phyloP scores from a whole-genome alignment of 2,329 filamentous ascomycete species.

The Penicillium psychrosexuale region DNA sequence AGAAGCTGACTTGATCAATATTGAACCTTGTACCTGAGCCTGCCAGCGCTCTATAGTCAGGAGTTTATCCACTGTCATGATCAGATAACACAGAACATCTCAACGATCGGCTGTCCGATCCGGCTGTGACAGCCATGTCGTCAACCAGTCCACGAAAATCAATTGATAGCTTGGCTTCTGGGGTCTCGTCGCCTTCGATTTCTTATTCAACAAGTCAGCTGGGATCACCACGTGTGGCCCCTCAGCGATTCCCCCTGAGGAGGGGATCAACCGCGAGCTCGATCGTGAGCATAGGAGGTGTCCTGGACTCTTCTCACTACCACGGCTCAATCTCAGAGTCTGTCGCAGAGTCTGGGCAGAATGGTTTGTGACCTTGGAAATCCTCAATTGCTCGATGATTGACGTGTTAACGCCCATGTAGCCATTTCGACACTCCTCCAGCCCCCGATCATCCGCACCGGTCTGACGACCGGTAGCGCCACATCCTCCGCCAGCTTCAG shows the following conservation, averaged over 20 bases:
- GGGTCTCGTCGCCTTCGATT: constrained; percentile 51
- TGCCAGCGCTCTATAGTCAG: constrained; percentile 6
- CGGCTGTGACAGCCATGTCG: constrained; percentile 53
- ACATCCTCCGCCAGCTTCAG: constrained; percentile 69
- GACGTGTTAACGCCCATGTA: constrained; percentile 33
- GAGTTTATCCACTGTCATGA: constrained; percentile 34
- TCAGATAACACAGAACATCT: constrained; percentile 31
- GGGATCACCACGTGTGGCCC: constrained; percentile 36
- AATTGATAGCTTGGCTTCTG: constrained; percentile 61
- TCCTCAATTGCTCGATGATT: constrained; percentile 5
- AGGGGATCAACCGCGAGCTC: constrained; percentile 85
- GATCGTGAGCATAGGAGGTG: constrained; percentile 80
- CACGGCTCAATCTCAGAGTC: constrained; percentile 65
- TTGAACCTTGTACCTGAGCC: constrained; percentile 4
- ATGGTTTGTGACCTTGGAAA: constrained; percentile 55
- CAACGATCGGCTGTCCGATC: constrained; percentile 31
- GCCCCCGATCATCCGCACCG: constrained; percentile 83
- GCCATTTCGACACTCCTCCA: constrained; percentile 93
- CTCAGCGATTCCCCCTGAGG: constrained; percentile 46
- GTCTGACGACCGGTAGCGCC: constrained; percentile 73
- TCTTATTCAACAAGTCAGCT: constrained; percentile 41
- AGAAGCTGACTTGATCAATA: constrained; percentile 1
- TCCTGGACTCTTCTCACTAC: constrained; percentile 64
- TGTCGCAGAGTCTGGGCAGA: constrained; percentile 76
- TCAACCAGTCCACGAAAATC: constrained; percentile 62